Conservation (phyloP, 75 land plant species). For the Sequoiadendron giganteum region DNA sequence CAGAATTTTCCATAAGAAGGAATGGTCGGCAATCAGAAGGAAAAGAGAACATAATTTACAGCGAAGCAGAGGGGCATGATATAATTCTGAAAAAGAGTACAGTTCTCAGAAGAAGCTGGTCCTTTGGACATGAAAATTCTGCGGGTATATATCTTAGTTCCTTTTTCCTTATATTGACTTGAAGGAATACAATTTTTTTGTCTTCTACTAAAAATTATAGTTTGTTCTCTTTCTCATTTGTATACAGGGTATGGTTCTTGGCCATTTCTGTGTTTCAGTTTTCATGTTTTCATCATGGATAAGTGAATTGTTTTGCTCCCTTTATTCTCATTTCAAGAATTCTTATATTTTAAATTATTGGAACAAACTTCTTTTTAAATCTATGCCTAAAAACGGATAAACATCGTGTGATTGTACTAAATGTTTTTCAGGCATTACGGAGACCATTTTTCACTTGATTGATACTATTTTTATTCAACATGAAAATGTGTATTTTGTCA, state of each 20-base stretch:
- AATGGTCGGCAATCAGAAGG: background rate
- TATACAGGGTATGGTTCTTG: background rate
- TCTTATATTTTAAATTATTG: background rate
- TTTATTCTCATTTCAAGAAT: background rate
- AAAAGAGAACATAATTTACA: background rate
- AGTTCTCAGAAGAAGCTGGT: background rate
- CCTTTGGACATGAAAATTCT: background rate
- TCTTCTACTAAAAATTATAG: background rate
- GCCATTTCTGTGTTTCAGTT: background rate
- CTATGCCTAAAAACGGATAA: background rate
- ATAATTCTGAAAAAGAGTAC: background rate
- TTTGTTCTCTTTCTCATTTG: background rate
- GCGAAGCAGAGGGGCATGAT: background rate
- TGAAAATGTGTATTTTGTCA: too few relatives aligned
- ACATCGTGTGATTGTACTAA: background rate
- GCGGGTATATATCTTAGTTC: background rate
- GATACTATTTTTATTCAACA: too few relatives aligned
- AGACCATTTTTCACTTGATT: background rate
- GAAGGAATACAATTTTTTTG: background rate
- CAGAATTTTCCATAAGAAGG: background rate
- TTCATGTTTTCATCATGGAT: background rate
- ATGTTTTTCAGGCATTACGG: background rate
- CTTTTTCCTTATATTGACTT: background rate
- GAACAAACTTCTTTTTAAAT: background rate
- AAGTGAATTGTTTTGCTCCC: background rate